Conservation (phyloP, 352 stramenopile species). For the Peronospora destructor region DNA sequence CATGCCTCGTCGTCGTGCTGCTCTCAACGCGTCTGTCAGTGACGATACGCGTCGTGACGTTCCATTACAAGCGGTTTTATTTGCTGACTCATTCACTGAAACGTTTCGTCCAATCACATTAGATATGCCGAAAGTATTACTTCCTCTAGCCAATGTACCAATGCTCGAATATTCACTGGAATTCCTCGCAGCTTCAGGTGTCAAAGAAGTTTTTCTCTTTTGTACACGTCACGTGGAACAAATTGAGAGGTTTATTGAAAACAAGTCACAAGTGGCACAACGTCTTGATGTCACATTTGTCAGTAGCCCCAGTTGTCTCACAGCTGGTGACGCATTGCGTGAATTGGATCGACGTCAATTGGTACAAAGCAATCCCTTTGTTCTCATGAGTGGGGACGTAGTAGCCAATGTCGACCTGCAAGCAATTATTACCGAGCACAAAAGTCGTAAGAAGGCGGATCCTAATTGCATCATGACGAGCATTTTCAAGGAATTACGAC, state of each 20-base stretch:
- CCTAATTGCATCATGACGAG: slow-evolving; percentile 93
- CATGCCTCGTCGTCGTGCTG: slow-evolving; percentile 13
- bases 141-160: slow-evolving; percentile 93
- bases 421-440: slow-evolving; percentile 61
- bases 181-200: slow-evolving; percentile 90
- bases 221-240: slow-evolving; percentile 83
- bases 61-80: slow-evolving; percentile 94
- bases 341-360: slow-evolving; percentile 93
- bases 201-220: slow-evolving; percentile 95
- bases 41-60: slow-evolving; percentile 87
- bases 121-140: slow-evolving; percentile 88
- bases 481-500: slow-evolving; percentile 87
- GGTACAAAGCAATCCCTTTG: slow-evolving; percentile 95
- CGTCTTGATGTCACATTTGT: slow-evolving; percentile 65
- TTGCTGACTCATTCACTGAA: slow-evolving; percentile 92
- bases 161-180: slow-evolving; percentile 97
- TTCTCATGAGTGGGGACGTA: slow-evolving; percentile 94
- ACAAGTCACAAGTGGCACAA: slow-evolving; percentile 45
- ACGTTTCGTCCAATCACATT: slow-evolving; percentile 90
- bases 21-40: slow-evolving; percentile 17
- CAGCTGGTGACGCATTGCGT: slow-evolving; percentile 90
- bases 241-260: slow-evolving; percentile 81
- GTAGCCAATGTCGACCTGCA: slow-evolving; percentile 94
- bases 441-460: slow-evolving; percentile 85
- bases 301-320: slow-evolving; percentile 78